Percentiles rank a stretch among this genome's conserved stretches.
Evolutionary conservation across 495 filamentous ascomycete species (phyloP).

Genomic region (Endocarpon pusillum): DNA sequence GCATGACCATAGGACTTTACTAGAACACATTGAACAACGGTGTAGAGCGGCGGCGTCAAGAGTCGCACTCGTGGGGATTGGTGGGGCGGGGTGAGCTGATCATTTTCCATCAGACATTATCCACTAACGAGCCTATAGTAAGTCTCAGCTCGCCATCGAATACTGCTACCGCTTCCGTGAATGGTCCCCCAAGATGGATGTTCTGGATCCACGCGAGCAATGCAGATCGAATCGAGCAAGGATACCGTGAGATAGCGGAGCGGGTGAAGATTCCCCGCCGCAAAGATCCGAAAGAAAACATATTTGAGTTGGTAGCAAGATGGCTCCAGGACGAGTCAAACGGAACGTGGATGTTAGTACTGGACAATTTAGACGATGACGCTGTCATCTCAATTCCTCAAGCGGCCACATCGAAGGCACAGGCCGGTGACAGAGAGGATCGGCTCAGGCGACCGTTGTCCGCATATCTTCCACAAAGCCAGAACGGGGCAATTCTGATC

Average conservation of each 20-base stretch:
- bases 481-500: conserved; percentile 22
- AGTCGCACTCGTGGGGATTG: conserved; percentile 16
- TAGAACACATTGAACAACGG: conserved; percentile 15
- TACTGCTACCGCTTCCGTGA: conserved; percentile 19
- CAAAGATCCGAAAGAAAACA: conserved; percentile 21
- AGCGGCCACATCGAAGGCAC: too few species aligned
- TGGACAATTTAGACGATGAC: conserved; percentile 30
- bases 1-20: conserved; percentile 9
- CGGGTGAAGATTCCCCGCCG: conserved; percentile 17
- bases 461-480: conserved; percentile 16
- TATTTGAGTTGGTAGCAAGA: conserved; percentile 21
- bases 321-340: conserved; percentile 22
- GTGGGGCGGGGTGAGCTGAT: conserved; percentile 15
- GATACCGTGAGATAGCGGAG: conserved; percentile 23
- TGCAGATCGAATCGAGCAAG: conserved; percentile 20
- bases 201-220: conserved; percentile 33
- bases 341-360: conserved; percentile 24
- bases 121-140: conserved; percentile 12
- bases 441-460: too few species aligned
- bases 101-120: not conserved
- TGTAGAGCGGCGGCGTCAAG: conserved; percentile 10
- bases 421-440: too few species aligned
- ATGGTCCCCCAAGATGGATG: conserved; percentile 25
- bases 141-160: conserved; percentile 25
- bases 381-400: too few species aligned